A percentile compares a stretch with the other conserved stretches of the same genome.
Conservation (phyloP, 2,329 filamentous ascomycete species). For the Scytalidium sp. region DNA sequence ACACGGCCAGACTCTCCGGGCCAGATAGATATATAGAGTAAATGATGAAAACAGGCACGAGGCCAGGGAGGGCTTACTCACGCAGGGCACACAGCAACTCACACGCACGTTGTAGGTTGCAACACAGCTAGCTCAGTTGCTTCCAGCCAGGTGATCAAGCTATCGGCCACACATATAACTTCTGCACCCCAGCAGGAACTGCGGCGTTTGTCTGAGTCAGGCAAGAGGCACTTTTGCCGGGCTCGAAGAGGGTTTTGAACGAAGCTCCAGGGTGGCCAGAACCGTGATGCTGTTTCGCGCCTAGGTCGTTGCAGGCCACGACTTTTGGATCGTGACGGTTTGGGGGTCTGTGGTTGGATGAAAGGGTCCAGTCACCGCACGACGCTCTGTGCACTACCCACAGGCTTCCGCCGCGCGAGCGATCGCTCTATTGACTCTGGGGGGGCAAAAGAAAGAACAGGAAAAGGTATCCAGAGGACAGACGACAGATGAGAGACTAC, state of each 20-base stretch:
- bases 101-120: too few relatives aligned
- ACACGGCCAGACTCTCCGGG: not conserved
- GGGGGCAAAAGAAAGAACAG: too few relatives aligned
- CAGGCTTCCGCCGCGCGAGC: too few relatives aligned
- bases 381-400: too few relatives aligned
- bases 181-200: not conserved
- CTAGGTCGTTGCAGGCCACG: conserved; percentile 6
- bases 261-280: conserved; percentile 5
- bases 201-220: not conserved
- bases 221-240: not conserved
- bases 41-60: not conserved
- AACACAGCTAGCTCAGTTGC: not conserved
- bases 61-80: not conserved
- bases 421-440: too few relatives aligned
- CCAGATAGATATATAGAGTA: not conserved
- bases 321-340: conserved; percentile 27
- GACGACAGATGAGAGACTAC: not conserved
- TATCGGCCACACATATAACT: not conserved
- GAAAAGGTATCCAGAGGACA: too few relatives aligned
- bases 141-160: not conserved
- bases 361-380: conserved; percentile 2
- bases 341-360: conserved; percentile 29
- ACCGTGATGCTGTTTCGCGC: conserved; percentile 24
- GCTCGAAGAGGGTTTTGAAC: not conserved
- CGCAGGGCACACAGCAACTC: not conserved